These are phyloP conservation scores for Penicillium olsonii DNA, from an alignment of 2,329 filamentous ascomycete species.

Conservation along the genomic window DNA sequence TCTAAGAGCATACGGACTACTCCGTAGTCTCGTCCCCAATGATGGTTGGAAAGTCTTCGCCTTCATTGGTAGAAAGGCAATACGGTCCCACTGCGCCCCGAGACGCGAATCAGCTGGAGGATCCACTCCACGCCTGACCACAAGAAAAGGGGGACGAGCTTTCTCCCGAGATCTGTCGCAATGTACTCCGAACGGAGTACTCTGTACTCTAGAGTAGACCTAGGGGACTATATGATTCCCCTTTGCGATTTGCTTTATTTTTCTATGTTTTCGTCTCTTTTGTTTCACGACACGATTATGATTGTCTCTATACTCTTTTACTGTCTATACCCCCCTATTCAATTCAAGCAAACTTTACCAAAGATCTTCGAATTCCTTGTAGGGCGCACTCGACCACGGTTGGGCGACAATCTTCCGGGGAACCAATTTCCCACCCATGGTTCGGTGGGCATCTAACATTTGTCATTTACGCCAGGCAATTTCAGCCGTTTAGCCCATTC, in stretches of 20 bases:
- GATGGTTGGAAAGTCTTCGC: background rate
- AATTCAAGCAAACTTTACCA: background rate
- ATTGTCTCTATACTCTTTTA: background rate
- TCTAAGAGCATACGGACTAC: background rate
- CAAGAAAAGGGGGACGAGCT: background rate
- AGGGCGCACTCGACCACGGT: background rate
- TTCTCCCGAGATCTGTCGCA: background rate
- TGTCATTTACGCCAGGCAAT: background rate
- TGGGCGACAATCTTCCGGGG: background rate
- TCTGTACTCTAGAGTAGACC: background rate
- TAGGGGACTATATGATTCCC: background rate
- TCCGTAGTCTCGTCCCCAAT: conserved; percentile 1
- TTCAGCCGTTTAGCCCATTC: background rate
- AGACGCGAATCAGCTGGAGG: background rate
- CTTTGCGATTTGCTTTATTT: background rate
- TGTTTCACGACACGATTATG: conserved; percentile 6
- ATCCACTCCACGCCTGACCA: background rate
- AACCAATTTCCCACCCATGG: background rate
- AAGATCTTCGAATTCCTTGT: background rate
- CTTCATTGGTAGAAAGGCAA: background rate
- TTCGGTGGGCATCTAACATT: background rate
- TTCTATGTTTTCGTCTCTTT: background rate
- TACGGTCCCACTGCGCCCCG: background rate
- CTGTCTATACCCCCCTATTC: background rate
- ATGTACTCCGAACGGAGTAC: too few species aligned